Conservation (phyloP, 2,329 filamentous ascomycete genomes). For the Epichloe sylvatica region DNA sequence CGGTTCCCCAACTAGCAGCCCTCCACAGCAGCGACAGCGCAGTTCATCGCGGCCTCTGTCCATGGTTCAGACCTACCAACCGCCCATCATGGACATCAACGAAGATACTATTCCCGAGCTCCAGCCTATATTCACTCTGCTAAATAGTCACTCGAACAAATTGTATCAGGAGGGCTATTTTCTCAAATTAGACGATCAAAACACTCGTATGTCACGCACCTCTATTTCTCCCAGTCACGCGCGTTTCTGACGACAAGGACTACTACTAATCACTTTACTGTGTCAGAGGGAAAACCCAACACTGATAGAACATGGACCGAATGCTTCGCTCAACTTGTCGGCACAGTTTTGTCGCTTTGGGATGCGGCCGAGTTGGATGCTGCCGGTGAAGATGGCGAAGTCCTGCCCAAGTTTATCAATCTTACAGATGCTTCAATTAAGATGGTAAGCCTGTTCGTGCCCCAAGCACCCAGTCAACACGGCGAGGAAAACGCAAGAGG, state of each 20-base stretch:
- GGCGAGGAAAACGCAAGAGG: not conserved
- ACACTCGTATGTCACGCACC: conserved; percentile 53
- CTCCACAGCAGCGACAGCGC: conserved; percentile 28
- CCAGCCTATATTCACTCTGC: conserved; percentile 81
- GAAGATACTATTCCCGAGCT: conserved; percentile 84
- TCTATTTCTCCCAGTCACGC: not conserved
- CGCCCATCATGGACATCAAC: conserved; percentile 71
- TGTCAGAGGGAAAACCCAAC: conserved; percentile 69
- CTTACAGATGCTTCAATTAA: conserved; percentile 94
- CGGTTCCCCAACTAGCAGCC: conserved; percentile 28
- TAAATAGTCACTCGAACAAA: conserved; percentile 93
- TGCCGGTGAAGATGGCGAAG: conserved; percentile 71
- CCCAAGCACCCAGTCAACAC: not conserved
- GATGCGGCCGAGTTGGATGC: conserved; percentile 84
- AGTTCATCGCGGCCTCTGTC: conserved; percentile 60
- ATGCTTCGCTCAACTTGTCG: conserved; percentile 92
- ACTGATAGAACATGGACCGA: conserved; percentile 83
- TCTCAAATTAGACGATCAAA: conserved; percentile 87
- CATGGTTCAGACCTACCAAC: conserved; percentile 75
- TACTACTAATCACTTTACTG: conserved; percentile 1
- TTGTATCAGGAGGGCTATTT: conserved; percentile 98
- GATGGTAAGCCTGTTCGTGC: conserved; percentile 50
- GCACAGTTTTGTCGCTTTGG: conserved; percentile 90
- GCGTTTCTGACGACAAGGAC: not conserved
- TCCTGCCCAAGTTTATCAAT: conserved; percentile 88